Percentiles rank a stretch among this genome's conserved stretches.
phyloP scores from a whole-genome alignment of 164 flowering plant genomes.

The Vitis vinifera region ASM3070453v1 NC_081817.1:1534001-1534500 shows the following conservation, averaged over 20 bases:
- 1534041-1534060: too few species aligned
- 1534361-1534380: constrained; percentile 7
- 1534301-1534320: constrained; percentile 3
- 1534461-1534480: constrained; percentile 2
- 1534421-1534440: not conserved
- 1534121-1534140: not conserved
- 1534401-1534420: not conserved
- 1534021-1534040: too few species aligned
- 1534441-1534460: not conserved
- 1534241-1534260: not conserved
- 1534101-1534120: not conserved
- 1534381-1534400: not conserved
- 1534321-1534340: not conserved
- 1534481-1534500: not conserved
- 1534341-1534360: not conserved
- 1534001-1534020: too few species aligned
- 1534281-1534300: constrained; percentile 5
- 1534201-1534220: not conserved
- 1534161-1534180: not conserved
- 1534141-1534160: not conserved
- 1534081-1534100: too few species aligned
- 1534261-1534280: not conserved
- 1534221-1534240: not conserved
- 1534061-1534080: too few species aligned
- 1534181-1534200: not conserved